Evolutionary conservation across 352 stramenopile species (phyloP), one percentile per base, ranked within the genome.

Genomic region (Phytophthora quininea): DNA sequence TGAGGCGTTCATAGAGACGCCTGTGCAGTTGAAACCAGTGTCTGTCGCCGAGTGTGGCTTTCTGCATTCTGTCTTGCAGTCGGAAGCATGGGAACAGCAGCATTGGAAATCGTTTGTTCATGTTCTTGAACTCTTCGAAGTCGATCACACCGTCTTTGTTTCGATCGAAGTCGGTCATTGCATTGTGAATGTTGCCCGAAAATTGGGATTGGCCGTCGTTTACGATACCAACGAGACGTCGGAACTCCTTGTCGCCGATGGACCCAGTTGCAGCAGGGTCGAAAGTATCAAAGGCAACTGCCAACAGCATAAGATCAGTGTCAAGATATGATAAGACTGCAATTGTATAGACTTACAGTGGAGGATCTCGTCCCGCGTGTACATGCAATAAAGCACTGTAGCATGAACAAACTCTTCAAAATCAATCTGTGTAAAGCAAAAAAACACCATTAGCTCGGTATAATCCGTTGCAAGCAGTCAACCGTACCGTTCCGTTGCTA

Each of bases 71-170:
- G 56, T 98, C 93, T 62, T 98, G 93, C 1, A 98, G 77, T 0
- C 89, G 84, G 61, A 97, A 98, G 66, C 87, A 96, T n/a, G 93
- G 93, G 60, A 98, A 98, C 14, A 97, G 71, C 12, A 98, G 64
- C 77, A 98, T 89, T 45, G 93, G 92, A 63, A 95, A 97, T n/a
- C 91, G 86, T 60, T 90, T 90, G 77, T 97, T 97, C 65, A 98
- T 79, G 43, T 83, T 80, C 64, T 93, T 90, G 73, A 98, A 98
- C 69, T 97, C 92, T 42, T 96, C 85, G 53, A 97, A 98, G 67
- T 97, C 92, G 67, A 98, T 89, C 40, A 97, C 78, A 49, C 92
- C 91, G 77, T 97, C 91, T 56, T 95, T 92, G 72, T 97, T 97
- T 62, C 80, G 76, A 80, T 98, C 91, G 45, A 98, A 97, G 53